phyloP scores from a whole-genome alignment of 176 grass and related monocot genomes.

The Ensete ventricosum region DNA sequence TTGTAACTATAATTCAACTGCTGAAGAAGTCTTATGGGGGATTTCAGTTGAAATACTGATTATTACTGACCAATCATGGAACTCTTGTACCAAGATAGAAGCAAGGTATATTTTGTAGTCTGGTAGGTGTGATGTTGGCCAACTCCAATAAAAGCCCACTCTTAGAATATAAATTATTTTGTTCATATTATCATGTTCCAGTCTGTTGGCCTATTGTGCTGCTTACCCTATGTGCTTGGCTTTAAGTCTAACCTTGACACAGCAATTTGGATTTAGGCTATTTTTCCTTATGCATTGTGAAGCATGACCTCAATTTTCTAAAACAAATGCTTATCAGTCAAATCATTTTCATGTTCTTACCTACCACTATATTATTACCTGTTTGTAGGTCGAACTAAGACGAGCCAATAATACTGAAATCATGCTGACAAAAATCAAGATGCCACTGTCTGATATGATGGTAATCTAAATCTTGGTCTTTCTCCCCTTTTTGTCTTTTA shows the following conservation, averaged over 20 bases:
- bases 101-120: not conserved
- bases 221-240: not conserved
- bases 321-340: not conserved
- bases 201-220: not conserved
- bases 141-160: too few species aligned
- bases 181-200: not conserved
- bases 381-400: slow-evolving; percentile 64
- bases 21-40: not conserved
- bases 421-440: slow-evolving; percentile 99
- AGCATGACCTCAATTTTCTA: not conserved
- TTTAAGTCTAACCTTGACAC: not conserved
- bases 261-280: not conserved
- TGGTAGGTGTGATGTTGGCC: not conserved
- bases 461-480: slow-evolving; percentile 24
- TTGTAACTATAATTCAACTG: too few species aligned
- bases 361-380: not conserved
- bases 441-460: slow-evolving; percentile 93
- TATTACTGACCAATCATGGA: not conserved
- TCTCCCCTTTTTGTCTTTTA: not conserved
- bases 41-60: not conserved
- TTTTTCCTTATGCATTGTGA: not conserved
- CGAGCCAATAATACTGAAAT: slow-evolving; percentile 96
- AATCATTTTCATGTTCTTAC: not conserved
- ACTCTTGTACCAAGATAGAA: not conserved
- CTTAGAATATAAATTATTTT: not conserved